Conservation (phyloP, 305 asterid species). For the Solanum hybrid region DNA sequence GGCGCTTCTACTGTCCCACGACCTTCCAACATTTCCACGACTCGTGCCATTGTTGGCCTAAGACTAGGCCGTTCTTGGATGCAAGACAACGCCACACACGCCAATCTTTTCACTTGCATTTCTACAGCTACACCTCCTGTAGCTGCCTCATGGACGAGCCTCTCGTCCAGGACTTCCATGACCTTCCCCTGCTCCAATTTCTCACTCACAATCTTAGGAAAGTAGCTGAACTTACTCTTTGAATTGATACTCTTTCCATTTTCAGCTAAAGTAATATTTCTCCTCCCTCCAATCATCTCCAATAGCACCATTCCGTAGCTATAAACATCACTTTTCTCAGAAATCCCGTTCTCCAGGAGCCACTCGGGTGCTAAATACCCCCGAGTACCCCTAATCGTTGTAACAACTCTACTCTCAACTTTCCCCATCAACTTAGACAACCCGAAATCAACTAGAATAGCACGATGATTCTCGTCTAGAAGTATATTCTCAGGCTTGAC, state of each 20-base stretch:
- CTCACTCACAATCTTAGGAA: slow-evolving; percentile 51
- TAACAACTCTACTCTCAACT: slow-evolving; percentile 62
- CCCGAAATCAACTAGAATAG: slow-evolving; percentile 68
- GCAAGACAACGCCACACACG: slow-evolving; percentile 59
- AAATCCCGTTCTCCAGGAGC: slow-evolving; percentile 60
- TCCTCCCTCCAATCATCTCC: slow-evolving; percentile 68
- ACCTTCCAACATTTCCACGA: slow-evolving; percentile 76
- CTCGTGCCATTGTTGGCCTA: slow-evolving; percentile 58
- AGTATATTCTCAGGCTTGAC: slow-evolving; percentile 76
- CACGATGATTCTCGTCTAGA: slow-evolving; percentile 40
- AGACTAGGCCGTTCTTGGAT: slow-evolving; percentile 54
- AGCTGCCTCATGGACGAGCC: slow-evolving; percentile 12
- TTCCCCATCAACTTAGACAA: slow-evolving; percentile 61
- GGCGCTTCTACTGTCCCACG: slow-evolving; percentile 43
- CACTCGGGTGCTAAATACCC: slow-evolving; percentile 92
- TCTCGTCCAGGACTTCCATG: slow-evolving; percentile 60
- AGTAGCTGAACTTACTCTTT: slow-evolving; percentile 39
- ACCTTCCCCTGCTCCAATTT: slow-evolving; percentile 46
- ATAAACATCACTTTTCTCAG: slow-evolving; percentile 70
- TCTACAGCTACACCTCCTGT: slow-evolving; percentile 26
- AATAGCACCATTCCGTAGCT: slow-evolving; percentile 68
- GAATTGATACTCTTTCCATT: slow-evolving; percentile 4
- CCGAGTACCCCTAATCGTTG: slow-evolving; percentile 59
- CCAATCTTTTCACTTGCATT: slow-evolving; percentile 39
- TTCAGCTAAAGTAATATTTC: slow-evolving; percentile 28